A percentile compares a stretch with the other conserved stretches of the same genome.
Conservation (phyloP, 1,284 basidiomycete genomes). For the Sphagnurus paluster region DNA sequence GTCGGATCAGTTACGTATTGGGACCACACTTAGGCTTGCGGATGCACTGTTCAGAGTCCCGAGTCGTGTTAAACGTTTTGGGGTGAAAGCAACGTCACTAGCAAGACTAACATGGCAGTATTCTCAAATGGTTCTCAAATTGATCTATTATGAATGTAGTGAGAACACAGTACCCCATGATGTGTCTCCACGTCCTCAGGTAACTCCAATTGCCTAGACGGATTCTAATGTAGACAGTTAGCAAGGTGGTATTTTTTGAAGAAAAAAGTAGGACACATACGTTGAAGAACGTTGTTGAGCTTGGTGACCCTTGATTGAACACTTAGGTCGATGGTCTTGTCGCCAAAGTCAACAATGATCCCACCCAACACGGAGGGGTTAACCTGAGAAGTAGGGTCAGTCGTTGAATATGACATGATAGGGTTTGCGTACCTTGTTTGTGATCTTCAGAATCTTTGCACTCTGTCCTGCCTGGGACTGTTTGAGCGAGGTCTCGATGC, state of each 20-base stretch:
- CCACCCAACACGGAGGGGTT: conserved; percentile 89
- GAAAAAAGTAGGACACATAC: conserved; percentile 41
- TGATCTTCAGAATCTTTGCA: conserved; percentile 84
- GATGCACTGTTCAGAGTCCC: no score
- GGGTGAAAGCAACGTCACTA: no score
- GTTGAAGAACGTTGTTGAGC: conserved; percentile 86
- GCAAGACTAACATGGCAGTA: background rate
- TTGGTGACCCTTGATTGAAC: conserved; percentile 93
- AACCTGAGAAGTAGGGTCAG: conserved; percentile 56
- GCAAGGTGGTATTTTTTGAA: background rate
- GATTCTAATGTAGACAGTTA: conserved; percentile 17
- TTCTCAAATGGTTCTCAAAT: conserved; percentile 4
- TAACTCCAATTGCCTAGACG: conserved; percentile 16
- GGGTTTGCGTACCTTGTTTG: conserved; percentile 69
- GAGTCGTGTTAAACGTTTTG: no score
- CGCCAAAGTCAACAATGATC: conserved; percentile 94
- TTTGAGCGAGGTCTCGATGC: conserved; percentile 84
- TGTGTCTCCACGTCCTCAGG: conserved; percentile 5
- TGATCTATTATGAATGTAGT: conserved; percentile 17
- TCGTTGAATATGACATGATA: conserved; percentile 1
- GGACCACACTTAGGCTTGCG: no score
- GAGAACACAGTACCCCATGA: conserved; percentile 1
- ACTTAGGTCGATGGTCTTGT: conserved; percentile 96
- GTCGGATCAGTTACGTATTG: no score
- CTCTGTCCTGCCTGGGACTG: conserved; percentile 80